These are phyloP conservation scores for Cercospora zeina DNA, from an alignment of 2,329 filamentous ascomycete species.

Conservation along the genomic window DNA sequence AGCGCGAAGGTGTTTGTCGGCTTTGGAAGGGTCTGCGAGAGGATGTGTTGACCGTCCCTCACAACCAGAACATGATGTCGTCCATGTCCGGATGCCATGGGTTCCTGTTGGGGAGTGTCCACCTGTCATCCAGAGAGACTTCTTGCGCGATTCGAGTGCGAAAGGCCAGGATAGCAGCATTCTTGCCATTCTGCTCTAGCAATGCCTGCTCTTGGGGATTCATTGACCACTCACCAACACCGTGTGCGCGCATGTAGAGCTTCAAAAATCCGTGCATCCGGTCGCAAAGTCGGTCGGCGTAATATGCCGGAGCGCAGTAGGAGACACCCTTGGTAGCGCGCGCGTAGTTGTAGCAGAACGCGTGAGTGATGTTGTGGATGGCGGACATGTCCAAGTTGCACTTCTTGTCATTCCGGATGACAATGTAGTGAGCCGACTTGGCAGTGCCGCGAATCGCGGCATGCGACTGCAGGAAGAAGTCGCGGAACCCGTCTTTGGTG, in stretches of 20 bases:
- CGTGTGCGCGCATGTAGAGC: background rate
- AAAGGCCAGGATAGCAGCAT: background rate
- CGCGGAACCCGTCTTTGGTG: slow-evolving; percentile 21
- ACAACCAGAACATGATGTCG: slow-evolving; percentile 38
- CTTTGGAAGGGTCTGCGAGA: background rate
- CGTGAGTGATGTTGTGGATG: slow-evolving; percentile 36
- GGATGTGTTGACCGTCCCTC: background rate
- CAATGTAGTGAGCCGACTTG: slow-evolving; percentile 39
- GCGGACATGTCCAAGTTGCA: background rate
- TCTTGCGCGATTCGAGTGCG: background rate
- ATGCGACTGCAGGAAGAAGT: slow-evolving; percentile 44
- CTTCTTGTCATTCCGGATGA: slow-evolving; percentile 33
- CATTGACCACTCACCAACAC: slow-evolving; percentile 20
- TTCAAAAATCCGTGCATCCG: slow-evolving; percentile 39
- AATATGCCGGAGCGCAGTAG: slow-evolving; percentile 44
- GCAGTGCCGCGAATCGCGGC: slow-evolving; percentile 38
- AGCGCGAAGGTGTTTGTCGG: background rate
- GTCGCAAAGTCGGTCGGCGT: slow-evolving; percentile 45
- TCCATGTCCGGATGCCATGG: slow-evolving; percentile 37
- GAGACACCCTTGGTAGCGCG: slow-evolving; percentile 40
- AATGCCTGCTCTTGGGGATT: background rate
- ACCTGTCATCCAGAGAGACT: background rate
- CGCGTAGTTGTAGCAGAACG: slow-evolving; percentile 41
- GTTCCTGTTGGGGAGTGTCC: slow-evolving; percentile 14
- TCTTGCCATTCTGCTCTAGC: background rate